Base-by-base conservation (phyloP, 2,329 filamentous ascomycete genomes). In the Ophiostoma montium region DNA sequence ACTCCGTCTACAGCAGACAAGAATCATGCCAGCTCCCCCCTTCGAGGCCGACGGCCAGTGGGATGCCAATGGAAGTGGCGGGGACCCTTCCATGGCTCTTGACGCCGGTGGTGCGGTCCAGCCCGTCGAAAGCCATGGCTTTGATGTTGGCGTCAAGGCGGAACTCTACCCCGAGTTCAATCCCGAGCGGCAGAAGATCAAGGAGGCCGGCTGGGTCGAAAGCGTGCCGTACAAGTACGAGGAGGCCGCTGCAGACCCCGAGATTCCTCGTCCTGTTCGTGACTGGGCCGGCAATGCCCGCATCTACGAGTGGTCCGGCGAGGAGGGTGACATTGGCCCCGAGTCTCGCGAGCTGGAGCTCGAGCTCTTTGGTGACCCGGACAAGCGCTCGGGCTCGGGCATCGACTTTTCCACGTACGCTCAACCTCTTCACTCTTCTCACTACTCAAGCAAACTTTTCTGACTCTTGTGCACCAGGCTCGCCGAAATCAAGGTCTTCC, bases 311-410 rank as follows among this genome's bases (percentile, higher is more conserved):
- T 96, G 85, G 84, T 73, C 80, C 16, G 87, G 88, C 11, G 86
- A 94, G 3, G 85, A 75, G 56, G 92, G 90, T 2, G 90, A 96
- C 36, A 70, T 98, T 48, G 90, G 83, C 7, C 88, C 88, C 0
- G 70, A 69, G 46, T 75, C 81, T 48, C 68, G 74, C 0, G 75
- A 78, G 44, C 75, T 98, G 0, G 90, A 96, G 68, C 57, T 73
- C 8, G 69, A 82, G 57, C 76, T 98, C 7, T 98, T 94, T 51
- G 79, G 79, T 5, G 62, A 68, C 49, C 71, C 75, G 0, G 65
- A 68, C 6, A 69, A 75, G 42, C 68, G 75, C 21, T 48, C 50
- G 27, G 61, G 67, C 62, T 48, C 59, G 2, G 85, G 84, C 3
- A 68, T 79, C 33, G 73, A 82, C 18, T 82, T 87, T 57, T 68